Evolutionary conservation across 306 rosid genomes (phyloP), one percentile per base, ranked within the genome.

Genomic region (Spatholobus suberectus): DNA sequence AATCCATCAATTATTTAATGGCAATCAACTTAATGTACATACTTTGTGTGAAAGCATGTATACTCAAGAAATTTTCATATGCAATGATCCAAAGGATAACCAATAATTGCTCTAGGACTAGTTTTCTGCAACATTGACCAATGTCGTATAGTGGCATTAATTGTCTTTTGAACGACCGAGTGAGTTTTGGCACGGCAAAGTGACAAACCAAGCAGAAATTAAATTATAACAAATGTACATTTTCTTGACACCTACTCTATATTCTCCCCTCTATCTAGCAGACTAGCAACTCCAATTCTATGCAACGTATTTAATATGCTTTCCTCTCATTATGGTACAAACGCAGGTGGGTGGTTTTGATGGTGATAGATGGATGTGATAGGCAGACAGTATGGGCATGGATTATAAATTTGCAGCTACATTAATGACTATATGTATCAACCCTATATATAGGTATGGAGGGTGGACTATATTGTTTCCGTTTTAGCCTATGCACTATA

Each of bases 311-410:
- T 54, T 21, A 70, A 55, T 43, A 3, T 35, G 29, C 40, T 51
- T 52, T 68, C 3, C 27, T n/a, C 47, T 55, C 21, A 1, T 23
- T 54, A 38, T 69, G 35, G 2, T 37, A 51, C 41, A 14, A 51
- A 49, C 57, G 43, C 29, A 49, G 44, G 57, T 23, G 7, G 41
- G 66, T 37, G 54, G 13, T 52, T 78, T 67, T 67, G 76, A 78
- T 5, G 7, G 20, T 14, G 67, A 66, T 37, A 10, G 27, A 37
- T 35, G 29, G 43, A 51, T 67, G 82, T 52, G 23, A 35, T 21
- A 37, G 38, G 13, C 9, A 51, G 68, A 5, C 67, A 49, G 29
- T 62, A 51, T 29, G 73, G 46, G 1, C 37, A 34, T 41, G 34
- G 35, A 41, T 41, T n/a, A 37, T 66, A n/a, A 35, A 66, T 66